Evolutionary conservation across 495 filamentous ascomycete species (phyloP), one percentile per base, ranked within the genome.

Genomic region (Aspergillus carlsbadensis): DNA sequence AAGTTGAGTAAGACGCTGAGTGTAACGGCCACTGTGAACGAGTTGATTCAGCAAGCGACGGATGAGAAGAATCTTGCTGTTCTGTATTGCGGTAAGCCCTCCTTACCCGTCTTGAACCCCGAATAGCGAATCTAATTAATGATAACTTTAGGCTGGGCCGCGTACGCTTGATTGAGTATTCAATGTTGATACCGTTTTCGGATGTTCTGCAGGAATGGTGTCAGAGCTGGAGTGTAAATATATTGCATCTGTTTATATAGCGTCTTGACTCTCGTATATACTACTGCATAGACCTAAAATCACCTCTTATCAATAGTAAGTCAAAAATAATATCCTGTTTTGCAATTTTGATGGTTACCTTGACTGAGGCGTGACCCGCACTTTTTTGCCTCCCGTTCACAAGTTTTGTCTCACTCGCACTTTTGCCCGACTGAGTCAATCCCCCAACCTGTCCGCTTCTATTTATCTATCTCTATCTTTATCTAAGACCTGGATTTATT

Each of bases 1-100:
- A 98, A 98, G 75, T 71, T 98, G 64, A 86, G 85, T 62, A 95
- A 96, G 77, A 93, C 88, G 39, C 70, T 98, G 63, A 98, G 94
- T 69, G 94, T 96, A 17, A 86, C 85, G 50, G 94, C 94, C 14
- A 96, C 92, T 37, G 94, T 98, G 24, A 98, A 96, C 64, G 94
- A 98, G 67, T 73, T 98, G 52, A 98, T 98, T 58, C 94, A 97
- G 68, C 88, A 93, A 73, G 93, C 95, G 20, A 91, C 86, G 10
- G 95, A 98, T 73, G 92, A 94, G 76, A 81, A 83, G 65, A 97
- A 98, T 69, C 69, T 98, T 63, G 95, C 95, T 4, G 83, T 97
- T 43, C 77, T 98, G 58, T 98, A 91, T 80, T 86, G 83, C 67
- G 92, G 91, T 91, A 83, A 66, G 84, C 76, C 44, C 13, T 15